Evolutionary conservation across 495 filamentous ascomycete genomes (phyloP).

Genomic region (Bathelium albidoporum): DNA sequence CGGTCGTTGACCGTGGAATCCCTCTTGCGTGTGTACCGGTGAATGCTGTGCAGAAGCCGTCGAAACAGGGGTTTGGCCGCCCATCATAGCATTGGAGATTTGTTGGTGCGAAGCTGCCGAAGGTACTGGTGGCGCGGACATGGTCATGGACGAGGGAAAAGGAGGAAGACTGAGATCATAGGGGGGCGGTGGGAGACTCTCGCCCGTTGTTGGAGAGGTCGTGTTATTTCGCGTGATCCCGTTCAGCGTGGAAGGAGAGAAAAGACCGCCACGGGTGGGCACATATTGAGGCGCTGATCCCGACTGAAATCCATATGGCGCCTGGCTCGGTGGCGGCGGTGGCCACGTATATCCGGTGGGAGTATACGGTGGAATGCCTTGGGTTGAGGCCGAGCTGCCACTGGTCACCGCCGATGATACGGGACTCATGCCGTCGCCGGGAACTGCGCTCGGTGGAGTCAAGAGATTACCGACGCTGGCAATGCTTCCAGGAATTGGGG

Average conservation of each 20-base stretch:
- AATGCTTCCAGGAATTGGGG: constrained; percentile 27
- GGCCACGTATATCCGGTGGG: constrained; percentile 40
- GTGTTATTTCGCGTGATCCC: constrained; percentile 35
- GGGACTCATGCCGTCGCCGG: constrained; percentile 54
- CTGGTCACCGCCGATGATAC: constrained; percentile 48
- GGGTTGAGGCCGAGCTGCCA: constrained; percentile 42
- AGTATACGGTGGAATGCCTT: constrained; percentile 35
- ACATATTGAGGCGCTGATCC: constrained; percentile 40
- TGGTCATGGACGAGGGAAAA: constrained; percentile 42
- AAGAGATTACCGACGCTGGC: constrained; percentile 52
- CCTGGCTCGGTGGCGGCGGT: constrained; percentile 35
- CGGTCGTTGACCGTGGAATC: constrained; percentile 43
- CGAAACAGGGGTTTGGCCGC: constrained; percentile 34
- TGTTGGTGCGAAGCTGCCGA: constrained; percentile 21
- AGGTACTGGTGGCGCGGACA: constrained; percentile 22
- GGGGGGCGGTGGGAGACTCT: constrained; percentile 45
- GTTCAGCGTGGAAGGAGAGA: constrained; percentile 43
- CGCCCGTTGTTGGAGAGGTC: constrained; percentile 40
- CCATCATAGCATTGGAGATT: constrained; percentile 34
- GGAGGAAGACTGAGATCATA: constrained; percentile 54
- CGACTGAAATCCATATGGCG: constrained; percentile 42
- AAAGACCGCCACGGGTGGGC: constrained; percentile 39
- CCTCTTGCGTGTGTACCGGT: constrained; percentile 51
- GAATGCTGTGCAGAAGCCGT: constrained; percentile 51
- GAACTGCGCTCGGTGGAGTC: constrained; percentile 51